Conservation (phyloP, 495 filamentous ascomycete species). For the Amniculicola lignicola region DNA sequence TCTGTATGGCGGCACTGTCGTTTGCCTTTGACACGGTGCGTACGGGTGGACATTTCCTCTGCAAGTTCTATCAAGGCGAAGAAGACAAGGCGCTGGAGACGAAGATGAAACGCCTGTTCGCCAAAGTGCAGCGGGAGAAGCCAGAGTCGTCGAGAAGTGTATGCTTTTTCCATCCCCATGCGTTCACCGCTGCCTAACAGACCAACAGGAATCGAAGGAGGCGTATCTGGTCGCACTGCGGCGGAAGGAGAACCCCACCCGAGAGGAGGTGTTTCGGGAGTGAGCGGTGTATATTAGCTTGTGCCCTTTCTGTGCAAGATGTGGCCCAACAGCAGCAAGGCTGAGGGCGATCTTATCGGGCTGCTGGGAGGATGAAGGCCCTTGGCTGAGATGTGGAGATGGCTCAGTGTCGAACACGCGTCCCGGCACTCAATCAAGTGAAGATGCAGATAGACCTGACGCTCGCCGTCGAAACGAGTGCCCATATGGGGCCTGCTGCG, state of each 20-base stretch:
- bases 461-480: too few relatives aligned
- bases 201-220: slow-evolving; percentile 82
- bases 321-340: too few relatives aligned
- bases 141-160: slow-evolving; percentile 86
- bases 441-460: too few relatives aligned
- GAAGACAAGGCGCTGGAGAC: slow-evolving; percentile 78
- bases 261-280: slow-evolving; percentile 41
- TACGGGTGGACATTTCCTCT: slow-evolving; percentile 81
- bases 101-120: slow-evolving; percentile 69
- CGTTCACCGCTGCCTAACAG: slow-evolving; percentile 18
- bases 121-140: slow-evolving; percentile 77
- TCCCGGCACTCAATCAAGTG: too few relatives aligned
- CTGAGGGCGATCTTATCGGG: too few relatives aligned
- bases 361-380: too few relatives aligned
- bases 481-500: too few relatives aligned
- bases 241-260: slow-evolving; percentile 50
- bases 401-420: too few relatives aligned
- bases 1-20: slow-evolving; percentile 76
- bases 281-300: slow-evolving; percentile 6
- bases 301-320: too few relatives aligned
- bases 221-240: slow-evolving; percentile 76
- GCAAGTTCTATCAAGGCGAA: slow-evolving; percentile 92
- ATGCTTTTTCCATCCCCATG: slow-evolving; percentile 38
- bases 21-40: slow-evolving; percentile 85
- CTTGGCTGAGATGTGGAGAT: too few relatives aligned